Conservation (phyloP, 805 yeast species). For the Yamadazyma paraphyllophila region DNA sequence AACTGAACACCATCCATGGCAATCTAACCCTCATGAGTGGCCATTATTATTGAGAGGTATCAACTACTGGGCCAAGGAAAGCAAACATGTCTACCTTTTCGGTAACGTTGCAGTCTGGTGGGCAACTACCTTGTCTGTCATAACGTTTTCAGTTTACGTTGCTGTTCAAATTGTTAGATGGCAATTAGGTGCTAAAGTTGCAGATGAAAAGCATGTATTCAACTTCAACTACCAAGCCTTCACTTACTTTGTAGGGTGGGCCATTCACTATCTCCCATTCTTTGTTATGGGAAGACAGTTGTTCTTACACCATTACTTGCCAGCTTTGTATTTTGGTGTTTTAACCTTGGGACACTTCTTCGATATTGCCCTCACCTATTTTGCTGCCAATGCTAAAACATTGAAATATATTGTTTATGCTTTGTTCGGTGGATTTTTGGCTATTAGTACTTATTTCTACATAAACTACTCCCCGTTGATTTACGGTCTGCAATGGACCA, state of each 20-base stretch:
- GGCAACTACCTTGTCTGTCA: conserved; percentile 55
- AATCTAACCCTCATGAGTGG: conserved; percentile 73
- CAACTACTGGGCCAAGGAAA: conserved; percentile 68
- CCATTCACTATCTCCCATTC: conserved; percentile 68
- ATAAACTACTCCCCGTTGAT: conserved; percentile 65
- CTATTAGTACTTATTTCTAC: conserved; percentile 54
- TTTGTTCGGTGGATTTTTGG: conserved; percentile 48
- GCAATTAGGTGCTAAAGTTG: conserved; percentile 52
- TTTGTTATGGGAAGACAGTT: conserved; percentile 89
- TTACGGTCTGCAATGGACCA: conserved; percentile 82
- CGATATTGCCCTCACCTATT: conserved; percentile 47
- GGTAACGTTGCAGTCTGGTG: conserved; percentile 86
- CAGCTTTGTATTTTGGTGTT: conserved; percentile 86
- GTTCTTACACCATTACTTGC: conserved; percentile 91
- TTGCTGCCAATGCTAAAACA: conserved; percentile 35
- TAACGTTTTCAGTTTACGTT: conserved; percentile 48
- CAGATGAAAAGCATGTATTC: conserved; percentile 51
- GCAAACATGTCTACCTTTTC: conserved; percentile 62
- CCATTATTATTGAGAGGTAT: conserved; percentile 75
- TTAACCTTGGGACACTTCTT: conserved; percentile 70
- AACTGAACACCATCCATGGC: conserved; percentile 67
- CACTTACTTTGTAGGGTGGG: conserved; percentile 69
- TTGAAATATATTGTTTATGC: conserved; percentile 46
- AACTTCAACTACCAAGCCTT: conserved; percentile 65
- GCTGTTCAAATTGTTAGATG: conserved; percentile 53